Evolutionary conservation across 2,329 filamentous ascomycete genomes (phyloP).

Genomic region (Coniosporium tulheliwenetii): DNA sequence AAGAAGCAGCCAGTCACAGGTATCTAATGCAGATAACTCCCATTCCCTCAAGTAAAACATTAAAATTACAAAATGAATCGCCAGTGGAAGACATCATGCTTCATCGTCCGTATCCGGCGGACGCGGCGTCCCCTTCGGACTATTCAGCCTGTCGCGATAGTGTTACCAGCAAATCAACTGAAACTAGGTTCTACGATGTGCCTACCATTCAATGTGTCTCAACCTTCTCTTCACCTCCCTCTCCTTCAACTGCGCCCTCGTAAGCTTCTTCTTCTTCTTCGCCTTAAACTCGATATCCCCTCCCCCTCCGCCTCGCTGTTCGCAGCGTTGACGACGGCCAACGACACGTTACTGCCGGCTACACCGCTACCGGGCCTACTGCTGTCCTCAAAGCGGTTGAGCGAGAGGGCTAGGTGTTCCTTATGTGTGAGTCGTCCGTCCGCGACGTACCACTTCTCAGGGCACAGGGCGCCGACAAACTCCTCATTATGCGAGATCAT

Average conservation of each 20-base stretch:
- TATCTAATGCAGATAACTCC: too few relatives aligned
- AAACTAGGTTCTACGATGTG: constrained; percentile 41
- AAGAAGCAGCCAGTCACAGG: too few relatives aligned
- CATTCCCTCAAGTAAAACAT: too few relatives aligned
- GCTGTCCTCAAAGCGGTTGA: constrained; percentile 78
- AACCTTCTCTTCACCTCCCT: constrained; percentile 72
- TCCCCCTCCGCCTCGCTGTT: constrained; percentile 45
- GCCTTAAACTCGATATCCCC: constrained; percentile 75
- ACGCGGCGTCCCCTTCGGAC: constrained; percentile 59
- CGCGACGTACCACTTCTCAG: constrained; percentile 89
- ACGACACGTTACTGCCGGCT: constrained; percentile 33
- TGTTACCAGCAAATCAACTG: background rate
- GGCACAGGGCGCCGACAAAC: constrained; percentile 89
- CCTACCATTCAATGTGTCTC: constrained; percentile 66
- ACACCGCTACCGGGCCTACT: constrained; percentile 44
- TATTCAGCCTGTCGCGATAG: too few relatives aligned
- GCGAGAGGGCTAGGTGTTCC: constrained; percentile 54
- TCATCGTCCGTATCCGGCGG: constrained; percentile 68
- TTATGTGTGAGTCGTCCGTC: constrained; percentile 79
- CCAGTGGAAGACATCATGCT: too few relatives aligned
- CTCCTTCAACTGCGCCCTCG: constrained; percentile 91
- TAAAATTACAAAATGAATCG: too few relatives aligned
- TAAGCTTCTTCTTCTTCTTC: constrained; percentile 98
- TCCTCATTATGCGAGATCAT: constrained; percentile 99
- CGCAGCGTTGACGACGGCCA: constrained; percentile 13